Evolutionary conservation across 2,329 filamentous ascomycete species (phyloP).

Genomic region (Exophiala xenobiotica): DNA sequence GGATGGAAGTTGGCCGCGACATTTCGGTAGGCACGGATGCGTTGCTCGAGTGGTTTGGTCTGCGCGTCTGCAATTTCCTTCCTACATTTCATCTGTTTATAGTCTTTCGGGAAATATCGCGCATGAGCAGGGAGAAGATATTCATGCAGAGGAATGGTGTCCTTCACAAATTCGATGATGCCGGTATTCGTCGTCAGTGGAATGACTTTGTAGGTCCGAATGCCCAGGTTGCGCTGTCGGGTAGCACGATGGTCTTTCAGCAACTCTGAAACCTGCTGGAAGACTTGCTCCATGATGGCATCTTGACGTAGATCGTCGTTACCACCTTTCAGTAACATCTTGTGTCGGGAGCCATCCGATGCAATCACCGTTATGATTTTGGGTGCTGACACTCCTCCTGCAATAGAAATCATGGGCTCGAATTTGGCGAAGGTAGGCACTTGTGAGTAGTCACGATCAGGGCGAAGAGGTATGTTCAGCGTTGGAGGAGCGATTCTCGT

Average conservation of each 20-base stretch:
- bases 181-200: slow-evolving; percentile 82
- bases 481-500: slow-evolving; percentile 83
- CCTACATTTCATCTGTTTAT: slow-evolving; percentile 72
- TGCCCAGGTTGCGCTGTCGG: slow-evolving; percentile 81
- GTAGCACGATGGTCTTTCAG: slow-evolving; percentile 83
- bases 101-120: slow-evolving; percentile 79
- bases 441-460: slow-evolving; percentile 70
- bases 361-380: slow-evolving; percentile 86
- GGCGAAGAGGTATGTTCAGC: slow-evolving; percentile 74
- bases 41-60: slow-evolving; percentile 65
- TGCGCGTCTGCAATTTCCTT: slow-evolving; percentile 76
- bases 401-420: slow-evolving; percentile 75
- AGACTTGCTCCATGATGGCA: slow-evolving; percentile 99
- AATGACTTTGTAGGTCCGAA: slow-evolving; percentile 95
- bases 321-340: slow-evolving; percentile 90
- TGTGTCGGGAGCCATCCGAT: slow-evolving; percentile 75
- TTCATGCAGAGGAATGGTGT: slow-evolving; percentile 88
- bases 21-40: slow-evolving; percentile 72
- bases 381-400: slow-evolving; percentile 84
- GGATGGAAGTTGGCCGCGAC: slow-evolving; percentile 83
- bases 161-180: slow-evolving; percentile 93
- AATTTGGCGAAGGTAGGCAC: slow-evolving; percentile 74
- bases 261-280: slow-evolving; percentile 89
- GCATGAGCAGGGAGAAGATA: slow-evolving; percentile 90
- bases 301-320: slow-evolving; percentile 96